phyloP scores from a whole-genome alignment of 2,329 filamentous ascomycete genomes.

The Meredithiella fracta region DNA sequence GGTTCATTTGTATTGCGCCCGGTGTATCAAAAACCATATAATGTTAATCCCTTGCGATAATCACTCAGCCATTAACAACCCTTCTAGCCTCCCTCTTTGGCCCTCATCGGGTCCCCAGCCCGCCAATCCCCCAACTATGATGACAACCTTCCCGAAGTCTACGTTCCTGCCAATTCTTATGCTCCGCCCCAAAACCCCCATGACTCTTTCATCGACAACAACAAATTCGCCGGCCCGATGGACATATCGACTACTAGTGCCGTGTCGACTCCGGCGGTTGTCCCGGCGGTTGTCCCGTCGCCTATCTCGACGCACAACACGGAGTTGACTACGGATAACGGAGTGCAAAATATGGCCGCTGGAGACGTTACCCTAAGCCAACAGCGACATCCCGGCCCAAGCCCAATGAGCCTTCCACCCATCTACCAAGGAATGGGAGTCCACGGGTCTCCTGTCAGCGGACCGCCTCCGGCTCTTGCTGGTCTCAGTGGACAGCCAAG shows the following conservation, averaged over 20 bases:
- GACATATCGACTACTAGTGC: neutral
- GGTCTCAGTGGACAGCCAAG: neutral
- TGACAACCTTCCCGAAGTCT: slow-evolving; percentile 3
- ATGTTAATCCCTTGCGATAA: too few relatives aligned
- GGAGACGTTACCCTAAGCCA: too few relatives aligned
- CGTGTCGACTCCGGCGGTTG: neutral
- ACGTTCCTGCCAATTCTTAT: neutral
- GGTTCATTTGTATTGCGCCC: too few relatives aligned
- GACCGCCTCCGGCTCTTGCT: neutral
- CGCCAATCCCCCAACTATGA: neutral
- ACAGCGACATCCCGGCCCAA: neutral
- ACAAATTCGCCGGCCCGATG: neutral
- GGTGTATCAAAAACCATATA: too few relatives aligned
- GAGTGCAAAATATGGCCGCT: too few relatives aligned
- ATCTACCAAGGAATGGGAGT: neutral
- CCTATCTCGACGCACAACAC: too few relatives aligned
- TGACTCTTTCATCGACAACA: neutral
- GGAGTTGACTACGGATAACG: too few relatives aligned
- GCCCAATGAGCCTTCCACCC: neutral
- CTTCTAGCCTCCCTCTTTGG: neutral
- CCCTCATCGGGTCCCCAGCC: neutral
- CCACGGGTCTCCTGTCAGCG: neutral
- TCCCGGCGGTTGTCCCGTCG: neutral
- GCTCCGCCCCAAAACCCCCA: neutral
- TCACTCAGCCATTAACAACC: too few relatives aligned